phyloP scores from a whole-genome alignment of 139 green algal species.

The Trebouxia sp. region DNA sequence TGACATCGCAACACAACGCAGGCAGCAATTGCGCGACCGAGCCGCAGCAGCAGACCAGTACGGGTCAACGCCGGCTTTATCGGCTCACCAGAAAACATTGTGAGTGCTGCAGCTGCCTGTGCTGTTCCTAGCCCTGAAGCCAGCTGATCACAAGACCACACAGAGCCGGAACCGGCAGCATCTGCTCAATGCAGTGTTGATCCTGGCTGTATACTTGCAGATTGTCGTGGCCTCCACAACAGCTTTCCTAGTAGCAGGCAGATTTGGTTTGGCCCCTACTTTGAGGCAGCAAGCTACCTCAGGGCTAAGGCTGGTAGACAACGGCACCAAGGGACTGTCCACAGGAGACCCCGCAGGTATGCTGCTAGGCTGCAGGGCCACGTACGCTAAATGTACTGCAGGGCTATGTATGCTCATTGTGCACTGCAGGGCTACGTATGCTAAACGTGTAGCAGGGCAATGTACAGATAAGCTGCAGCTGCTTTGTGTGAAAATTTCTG shows the following conservation, averaged over 20 bases:
- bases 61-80: conserved; percentile 16
- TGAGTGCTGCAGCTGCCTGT: too few relatives aligned
- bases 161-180: too few relatives aligned
- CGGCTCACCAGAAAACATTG: conserved; percentile 28
- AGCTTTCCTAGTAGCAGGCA: conserved; percentile 77
- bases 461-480: background rate
- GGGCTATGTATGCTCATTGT: too few relatives aligned
- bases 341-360: conserved; percentile 75
- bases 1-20: too few relatives aligned
- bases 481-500: background rate
- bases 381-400: too few relatives aligned
- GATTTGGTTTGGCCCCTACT: conserved; percentile 91
- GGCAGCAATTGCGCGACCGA: background rate
- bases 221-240: conserved; percentile 90
- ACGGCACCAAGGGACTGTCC: conserved; percentile 57
- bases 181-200: too few relatives aligned
- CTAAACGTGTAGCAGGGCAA: too few relatives aligned
- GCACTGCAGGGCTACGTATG: too few relatives aligned
- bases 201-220: too few relatives aligned
- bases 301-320: conserved; percentile 76
- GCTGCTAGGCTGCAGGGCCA: too few relatives aligned
- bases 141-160: too few relatives aligned
- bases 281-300: conserved; percentile 74
- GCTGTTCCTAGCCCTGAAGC: too few relatives aligned
- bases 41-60: background rate